Percentiles rank a stretch among this genome's conserved stretches.
These are phyloP conservation scores for Blepharisma japonicum DNA, from an alignment of 73 alveolate species.

Conservation along the genomic window DNA sequence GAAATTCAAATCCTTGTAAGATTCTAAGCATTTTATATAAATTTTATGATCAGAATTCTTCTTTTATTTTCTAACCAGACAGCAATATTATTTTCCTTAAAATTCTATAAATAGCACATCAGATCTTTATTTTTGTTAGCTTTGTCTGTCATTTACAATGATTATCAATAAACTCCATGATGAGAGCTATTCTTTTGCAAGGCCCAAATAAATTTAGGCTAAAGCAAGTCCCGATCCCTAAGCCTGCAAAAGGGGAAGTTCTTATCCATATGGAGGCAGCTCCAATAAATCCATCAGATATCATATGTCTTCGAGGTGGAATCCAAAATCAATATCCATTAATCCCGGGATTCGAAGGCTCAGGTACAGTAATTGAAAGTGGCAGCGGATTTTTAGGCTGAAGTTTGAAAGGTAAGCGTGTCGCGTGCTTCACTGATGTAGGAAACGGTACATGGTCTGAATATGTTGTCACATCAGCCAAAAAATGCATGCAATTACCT, in stretches of 20 bases:
- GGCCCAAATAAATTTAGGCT: background rate
- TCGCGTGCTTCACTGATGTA: constrained; percentile 48
- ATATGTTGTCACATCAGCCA: constrained; percentile 69
- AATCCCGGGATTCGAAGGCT: constrained; percentile 73
- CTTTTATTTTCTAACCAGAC: no score
- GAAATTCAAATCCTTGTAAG: no score
- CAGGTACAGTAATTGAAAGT: constrained; percentile 69
- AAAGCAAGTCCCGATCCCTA: constrained; percentile 59
- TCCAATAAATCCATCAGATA: constrained; percentile 82
- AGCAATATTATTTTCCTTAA: no score
- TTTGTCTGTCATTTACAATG: no score
- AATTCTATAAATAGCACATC: no score
- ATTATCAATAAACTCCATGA: background rate
- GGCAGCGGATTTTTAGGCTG: constrained; percentile 91
- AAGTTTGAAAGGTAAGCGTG: constrained; percentile 80
- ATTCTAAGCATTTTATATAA: no score
- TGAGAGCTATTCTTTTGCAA: constrained; percentile 10
- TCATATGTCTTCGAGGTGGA: constrained; percentile 55
- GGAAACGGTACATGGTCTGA: constrained; percentile 76
- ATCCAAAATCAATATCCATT: constrained; percentile 54
- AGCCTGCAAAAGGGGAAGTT: constrained; percentile 72
- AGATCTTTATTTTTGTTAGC: no score
- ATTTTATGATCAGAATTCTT: no score
- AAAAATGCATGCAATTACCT: constrained; percentile 20
- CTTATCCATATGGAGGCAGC: constrained; percentile 78